Evolutionary conservation across 1,284 basidiomycete genomes (phyloP).

Genomic region (Singerocomus inundabilis): DNA sequence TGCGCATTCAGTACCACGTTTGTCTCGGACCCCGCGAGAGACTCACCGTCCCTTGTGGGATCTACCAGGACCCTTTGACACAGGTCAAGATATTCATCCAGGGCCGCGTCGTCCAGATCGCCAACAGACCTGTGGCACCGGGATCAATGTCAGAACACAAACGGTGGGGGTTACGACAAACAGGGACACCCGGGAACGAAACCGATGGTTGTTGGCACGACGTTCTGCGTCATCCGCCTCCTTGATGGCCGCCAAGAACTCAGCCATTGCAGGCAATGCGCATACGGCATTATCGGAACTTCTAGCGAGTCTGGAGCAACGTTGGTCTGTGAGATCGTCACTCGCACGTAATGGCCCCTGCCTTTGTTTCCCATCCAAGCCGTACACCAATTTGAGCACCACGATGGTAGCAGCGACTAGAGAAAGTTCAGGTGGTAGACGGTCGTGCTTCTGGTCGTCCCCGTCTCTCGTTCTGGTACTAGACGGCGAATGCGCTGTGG

Average conservation of each 20-base stretch:
- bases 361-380: slow-evolving; percentile 72
- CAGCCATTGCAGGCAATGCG: slow-evolving; percentile 55
- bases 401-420: slow-evolving; percentile 66
- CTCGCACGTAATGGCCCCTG: slow-evolving; percentile 24
- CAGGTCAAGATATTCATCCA: slow-evolving; percentile 70
- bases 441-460: slow-evolving; percentile 53
- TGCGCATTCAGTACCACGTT: slow-evolving; percentile 14
- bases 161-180: slow-evolving; percentile 23
- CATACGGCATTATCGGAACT: slow-evolving; percentile 56
- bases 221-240: slow-evolving; percentile 37
- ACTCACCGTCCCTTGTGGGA: slow-evolving; percentile 25
- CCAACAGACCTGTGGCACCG: slow-evolving; percentile 47
- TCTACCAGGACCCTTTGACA: slow-evolving; percentile 57
- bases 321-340: slow-evolving; percentile 9
- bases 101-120: slow-evolving; percentile 48
- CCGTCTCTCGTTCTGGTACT: slow-evolving; percentile 41
- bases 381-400: slow-evolving; percentile 81
- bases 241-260: slow-evolving; percentile 51
- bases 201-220: slow-evolving; percentile 31
- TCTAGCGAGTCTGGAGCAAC: slow-evolving; percentile 44
- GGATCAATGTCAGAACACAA: slow-evolving; percentile 14
- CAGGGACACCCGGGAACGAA: slow-evolving; percentile 37
- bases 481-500: slow-evolving; percentile 45
- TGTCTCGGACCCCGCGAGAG: slow-evolving; percentile 4
- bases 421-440: slow-evolving; percentile 73